Base-by-base conservation (phyloP, 768 basidiomycete species). In the Russula sp. region DNA sequence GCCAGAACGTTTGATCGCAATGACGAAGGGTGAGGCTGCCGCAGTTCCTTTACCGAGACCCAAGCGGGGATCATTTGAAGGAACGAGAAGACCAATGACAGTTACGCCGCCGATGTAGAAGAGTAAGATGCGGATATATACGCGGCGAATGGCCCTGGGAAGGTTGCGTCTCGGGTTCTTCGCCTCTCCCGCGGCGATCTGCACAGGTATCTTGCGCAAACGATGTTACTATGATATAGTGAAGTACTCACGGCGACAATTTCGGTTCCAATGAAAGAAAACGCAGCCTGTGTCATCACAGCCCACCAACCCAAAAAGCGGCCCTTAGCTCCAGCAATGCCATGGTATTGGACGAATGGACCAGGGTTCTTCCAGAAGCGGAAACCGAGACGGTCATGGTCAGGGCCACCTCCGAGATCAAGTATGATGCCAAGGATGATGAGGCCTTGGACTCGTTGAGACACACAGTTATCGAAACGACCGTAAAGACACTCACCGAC, bases 201-300 rank as follows among this genome's bases (percentile, higher is more conserved):
- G 68, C 48, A 42, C 20, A 11, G 1, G 6, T 6, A 44, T 44
- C 5, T 11, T 57, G 8, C 22, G 20, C 40, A 14, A 51, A 9
- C 27, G 27, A 27, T 27, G 27, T 27, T 27, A 27, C 27, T 2
- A 2, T 27, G 27, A 27, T 27, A 27, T 27, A 27, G 2, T 42
- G 14, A 22, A n/a, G 37, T 6, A 77, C 83, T 69, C 77, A 90
- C 87, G 35, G 91, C 92, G 47, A 96, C 93, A 70, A 96, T 94
- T 73, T 98, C 95, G 6, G 93, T 94, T 16, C 94, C 95, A 63
- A 94, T 93, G 73, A 81, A 95, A 11, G 91, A 93, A 79, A 95
- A 97, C 14, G 91, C 93, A 4, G 95, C 95, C 67, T 94, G 88
- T 6, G 86, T 85, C 75, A 96, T 75, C 61, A 87, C 87, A 0